Conservation (phyloP, 2,329 filamentous ascomycete species). For the Pseudogymnoascus pannorum region DNA sequence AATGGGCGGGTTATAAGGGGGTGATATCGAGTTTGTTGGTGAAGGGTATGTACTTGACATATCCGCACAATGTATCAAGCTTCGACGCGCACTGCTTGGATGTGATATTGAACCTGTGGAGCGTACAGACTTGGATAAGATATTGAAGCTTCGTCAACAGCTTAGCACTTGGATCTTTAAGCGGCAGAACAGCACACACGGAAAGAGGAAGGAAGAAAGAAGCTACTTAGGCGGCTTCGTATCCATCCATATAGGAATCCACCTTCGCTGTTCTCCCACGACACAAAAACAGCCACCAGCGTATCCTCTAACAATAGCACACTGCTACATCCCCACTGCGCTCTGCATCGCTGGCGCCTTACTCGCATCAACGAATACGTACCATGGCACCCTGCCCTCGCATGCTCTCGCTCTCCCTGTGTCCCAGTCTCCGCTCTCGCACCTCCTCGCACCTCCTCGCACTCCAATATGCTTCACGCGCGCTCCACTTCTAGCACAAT, state of each 20-base stretch:
- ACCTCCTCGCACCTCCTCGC: not conserved
- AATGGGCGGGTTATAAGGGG: too few species aligned
- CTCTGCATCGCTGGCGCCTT: not conserved
- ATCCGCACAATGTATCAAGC: not conserved
- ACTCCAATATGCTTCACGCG: not conserved
- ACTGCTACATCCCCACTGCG: not conserved
- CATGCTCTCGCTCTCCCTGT: not conserved
- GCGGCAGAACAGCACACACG: not conserved
- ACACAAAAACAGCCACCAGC: not conserved
- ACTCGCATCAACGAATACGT: not conserved
- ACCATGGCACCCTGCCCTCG: not conserved
- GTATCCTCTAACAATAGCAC: not conserved
- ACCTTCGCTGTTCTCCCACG: not conserved
- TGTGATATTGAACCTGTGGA: too few species aligned
- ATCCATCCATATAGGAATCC: not conserved
- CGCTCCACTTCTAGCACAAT: not conserved
- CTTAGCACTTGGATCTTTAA: not conserved
- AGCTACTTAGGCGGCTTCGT: not conserved
- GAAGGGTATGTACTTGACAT: not conserved
- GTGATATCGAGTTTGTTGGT: too few species aligned
- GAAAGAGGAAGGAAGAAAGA: not conserved
- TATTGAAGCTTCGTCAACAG: not conserved
- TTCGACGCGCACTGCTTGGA: too few species aligned
- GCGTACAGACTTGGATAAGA: not conserved
- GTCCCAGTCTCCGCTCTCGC: not conserved